These are phyloP conservation scores for Metarhizium album DNA, from an alignment of 2,329 filamentous ascomycete genomes.

Conservation along the genomic window DNA sequence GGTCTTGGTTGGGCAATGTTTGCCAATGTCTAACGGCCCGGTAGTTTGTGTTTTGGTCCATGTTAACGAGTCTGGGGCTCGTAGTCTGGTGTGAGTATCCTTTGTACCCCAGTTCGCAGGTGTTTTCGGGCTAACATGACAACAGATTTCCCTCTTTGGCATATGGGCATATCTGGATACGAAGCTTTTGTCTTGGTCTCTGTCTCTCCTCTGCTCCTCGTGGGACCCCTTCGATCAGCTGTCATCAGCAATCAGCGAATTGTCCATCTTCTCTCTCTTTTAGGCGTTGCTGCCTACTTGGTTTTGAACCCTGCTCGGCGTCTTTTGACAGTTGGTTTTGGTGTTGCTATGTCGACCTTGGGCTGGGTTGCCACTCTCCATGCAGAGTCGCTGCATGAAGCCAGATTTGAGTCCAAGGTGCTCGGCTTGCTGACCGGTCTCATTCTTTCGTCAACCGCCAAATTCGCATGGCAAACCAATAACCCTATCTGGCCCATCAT, in stretches of 20 bases:
- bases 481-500: conserved; percentile 96
- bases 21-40: conserved; percentile 10
- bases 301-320: conserved; percentile 62
- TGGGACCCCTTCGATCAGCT: conserved; percentile 56
- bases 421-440: conserved; percentile 73
- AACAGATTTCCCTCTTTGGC: conserved; percentile 87
- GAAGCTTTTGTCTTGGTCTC: conserved; percentile 82
- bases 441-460: conserved; percentile 74
- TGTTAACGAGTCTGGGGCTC: conserved; percentile 79
- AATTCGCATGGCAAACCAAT: conserved; percentile 89
- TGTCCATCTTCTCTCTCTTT: conserved; percentile 66
- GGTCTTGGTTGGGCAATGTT: neutral
- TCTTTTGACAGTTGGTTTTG: conserved; percentile 72
- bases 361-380: conserved; percentile 77
- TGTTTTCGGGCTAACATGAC: neutral
- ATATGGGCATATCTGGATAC: conserved; percentile 98
- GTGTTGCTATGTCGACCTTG: conserved; percentile 68
- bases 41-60: conserved; percentile 91
- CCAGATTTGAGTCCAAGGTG: conserved; percentile 70
- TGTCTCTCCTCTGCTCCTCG: conserved; percentile 69
- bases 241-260: conserved; percentile 58
- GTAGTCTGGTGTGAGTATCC: conserved; percentile 80
- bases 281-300: conserved; percentile 70
- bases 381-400: conserved; percentile 62
- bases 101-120: neutral